phyloP scores from a whole-genome alignment of 2,329 filamentous ascomycete species.

The Colletotrichum godetiae region DNA sequence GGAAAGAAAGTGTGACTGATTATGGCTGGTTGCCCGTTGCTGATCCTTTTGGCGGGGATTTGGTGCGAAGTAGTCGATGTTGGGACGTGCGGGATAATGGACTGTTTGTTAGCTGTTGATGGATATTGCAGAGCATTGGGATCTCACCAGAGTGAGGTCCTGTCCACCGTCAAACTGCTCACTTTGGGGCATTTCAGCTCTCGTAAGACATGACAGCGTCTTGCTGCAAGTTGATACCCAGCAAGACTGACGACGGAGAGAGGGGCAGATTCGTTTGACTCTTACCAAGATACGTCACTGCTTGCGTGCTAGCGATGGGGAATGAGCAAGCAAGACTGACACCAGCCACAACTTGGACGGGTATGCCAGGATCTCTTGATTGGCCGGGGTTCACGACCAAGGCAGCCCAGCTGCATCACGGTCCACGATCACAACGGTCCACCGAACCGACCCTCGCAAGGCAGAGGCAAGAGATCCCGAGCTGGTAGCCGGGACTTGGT shows the following conservation, averaged over 20 bases:
- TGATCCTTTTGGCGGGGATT: background rate
- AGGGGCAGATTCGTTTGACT: slow-evolving; percentile 1
- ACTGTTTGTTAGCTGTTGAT: slow-evolving; percentile 31
- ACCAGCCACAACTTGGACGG: slow-evolving; percentile 25
- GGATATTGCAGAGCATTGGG: background rate
- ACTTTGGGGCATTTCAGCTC: background rate
- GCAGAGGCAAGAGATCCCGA: background rate
- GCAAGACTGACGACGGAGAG: background rate
- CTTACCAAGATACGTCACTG: slow-evolving; percentile 18
- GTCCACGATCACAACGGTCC: background rate
- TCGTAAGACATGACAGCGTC: background rate
- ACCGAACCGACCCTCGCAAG: background rate
- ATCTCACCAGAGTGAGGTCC: slow-evolving; percentile 11
- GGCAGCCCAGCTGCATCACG: background rate
- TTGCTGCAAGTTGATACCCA: background rate
- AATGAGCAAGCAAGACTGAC: slow-evolving; percentile 22
- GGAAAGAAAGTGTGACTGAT: background rate
- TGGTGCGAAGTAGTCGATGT: background rate
- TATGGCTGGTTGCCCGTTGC: background rate
- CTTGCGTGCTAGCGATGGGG: slow-evolving; percentile 28
- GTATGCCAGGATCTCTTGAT: slow-evolving; percentile 8
- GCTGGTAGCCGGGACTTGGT: background rate
- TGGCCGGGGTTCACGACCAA: slow-evolving; percentile 18
- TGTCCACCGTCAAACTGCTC: background rate
- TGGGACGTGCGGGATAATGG: background rate